A percentile compares a stretch with the other conserved stretches of the same genome.
Conservation (phyloP, 345 rosid species). For the Iberis pinnata region DNA sequence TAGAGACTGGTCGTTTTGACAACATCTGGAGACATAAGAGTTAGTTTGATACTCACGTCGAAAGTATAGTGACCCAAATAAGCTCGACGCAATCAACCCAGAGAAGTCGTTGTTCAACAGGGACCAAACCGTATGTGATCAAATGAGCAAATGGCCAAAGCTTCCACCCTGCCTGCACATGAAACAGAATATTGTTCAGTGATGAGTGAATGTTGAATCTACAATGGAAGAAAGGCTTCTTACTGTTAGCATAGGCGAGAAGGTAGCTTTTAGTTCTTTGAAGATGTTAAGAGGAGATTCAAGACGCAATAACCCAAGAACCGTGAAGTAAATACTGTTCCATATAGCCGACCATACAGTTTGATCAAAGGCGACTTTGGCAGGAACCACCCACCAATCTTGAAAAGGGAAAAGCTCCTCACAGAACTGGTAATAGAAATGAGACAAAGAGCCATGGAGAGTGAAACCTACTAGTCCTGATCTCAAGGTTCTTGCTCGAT, state of each 20-base stretch:
- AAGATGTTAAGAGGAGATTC: slow-evolving; percentile 70
- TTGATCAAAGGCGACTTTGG: slow-evolving; percentile 77
- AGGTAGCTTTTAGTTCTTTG: slow-evolving; percentile 64
- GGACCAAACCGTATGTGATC: slow-evolving; percentile 81
- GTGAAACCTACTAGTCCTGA: slow-evolving; percentile 91
- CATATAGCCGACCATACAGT: slow-evolving; percentile 89
- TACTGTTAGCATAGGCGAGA: slow-evolving; percentile 84
- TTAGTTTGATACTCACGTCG: slow-evolving; percentile 57
- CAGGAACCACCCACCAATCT: slow-evolving; percentile 99
- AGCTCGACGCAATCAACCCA: slow-evolving; percentile 98
- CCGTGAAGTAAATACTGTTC: slow-evolving; percentile 77
- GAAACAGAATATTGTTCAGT: neutral
- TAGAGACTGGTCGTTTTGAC: too few species aligned
- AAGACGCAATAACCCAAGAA: slow-evolving; percentile 66
- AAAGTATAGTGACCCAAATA: slow-evolving; percentile 95
- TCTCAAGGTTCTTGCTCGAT: slow-evolving; percentile 56
- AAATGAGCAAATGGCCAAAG: slow-evolving; percentile 99
- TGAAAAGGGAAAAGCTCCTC: slow-evolving; percentile 83
- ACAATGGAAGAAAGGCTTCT: slow-evolving; percentile 4
- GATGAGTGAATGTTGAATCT: slow-evolving; percentile 16
- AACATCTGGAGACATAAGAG: too few species aligned
- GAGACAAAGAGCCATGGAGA: slow-evolving; percentile 93
- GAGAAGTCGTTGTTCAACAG: slow-evolving; percentile 87
- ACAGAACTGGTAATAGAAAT: slow-evolving; percentile 83
- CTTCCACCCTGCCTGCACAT: slow-evolving; percentile 93